These are phyloP conservation scores for Ganoderma sp. DNA, from an alignment of 1,284 basidiomycete species.

Conservation along the genomic window DNA sequence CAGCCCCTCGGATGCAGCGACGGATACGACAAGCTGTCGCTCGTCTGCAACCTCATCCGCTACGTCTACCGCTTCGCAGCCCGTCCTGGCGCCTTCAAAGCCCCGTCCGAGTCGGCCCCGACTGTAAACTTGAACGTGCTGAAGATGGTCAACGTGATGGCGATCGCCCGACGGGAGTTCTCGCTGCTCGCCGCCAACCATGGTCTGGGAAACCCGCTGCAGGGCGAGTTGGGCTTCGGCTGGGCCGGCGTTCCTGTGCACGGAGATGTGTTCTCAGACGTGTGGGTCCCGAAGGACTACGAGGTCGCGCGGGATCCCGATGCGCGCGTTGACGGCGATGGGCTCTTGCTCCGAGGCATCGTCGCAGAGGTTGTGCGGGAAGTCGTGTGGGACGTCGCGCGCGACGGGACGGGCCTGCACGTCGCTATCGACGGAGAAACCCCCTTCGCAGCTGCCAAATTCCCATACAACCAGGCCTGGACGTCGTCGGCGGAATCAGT, in stretches of 20 bases:
- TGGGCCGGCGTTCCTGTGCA: conserved; percentile 26
- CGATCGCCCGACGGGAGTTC: conserved; percentile 23
- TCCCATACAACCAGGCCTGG: conserved; percentile 6
- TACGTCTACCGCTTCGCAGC: conserved; percentile 18
- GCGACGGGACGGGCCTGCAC: conserved; percentile 12
- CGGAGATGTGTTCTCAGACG: conserved; percentile 18
- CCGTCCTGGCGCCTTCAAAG: conserved; percentile 20
- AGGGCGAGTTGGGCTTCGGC: conserved; percentile 18
- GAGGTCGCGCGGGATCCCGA: conserved; percentile 20
- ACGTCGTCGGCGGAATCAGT: conserved; percentile 7
- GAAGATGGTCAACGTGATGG: conserved; percentile 29
- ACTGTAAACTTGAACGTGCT: conserved; percentile 21
- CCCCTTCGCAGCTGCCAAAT: not conserved
- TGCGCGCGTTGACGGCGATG: not conserved
- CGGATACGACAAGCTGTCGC: conserved; percentile 28
- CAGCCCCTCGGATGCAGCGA: conserved; percentile 27
- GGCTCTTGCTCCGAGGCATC: conserved; percentile 21
- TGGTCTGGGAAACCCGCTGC: conserved; percentile 16
- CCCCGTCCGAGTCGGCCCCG: not conserved
- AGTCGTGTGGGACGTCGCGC: conserved; percentile 13
- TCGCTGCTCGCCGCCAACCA: conserved; percentile 27
- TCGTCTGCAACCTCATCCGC: conserved; percentile 27
- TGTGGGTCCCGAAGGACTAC: conserved; percentile 24
- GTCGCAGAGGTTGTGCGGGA: conserved; percentile 12
- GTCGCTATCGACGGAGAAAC: conserved; percentile 12